Evolutionary conservation across 1,139 yeast genomes (phyloP).

Genomic region (Suhomyces bolitotheri): DNA sequence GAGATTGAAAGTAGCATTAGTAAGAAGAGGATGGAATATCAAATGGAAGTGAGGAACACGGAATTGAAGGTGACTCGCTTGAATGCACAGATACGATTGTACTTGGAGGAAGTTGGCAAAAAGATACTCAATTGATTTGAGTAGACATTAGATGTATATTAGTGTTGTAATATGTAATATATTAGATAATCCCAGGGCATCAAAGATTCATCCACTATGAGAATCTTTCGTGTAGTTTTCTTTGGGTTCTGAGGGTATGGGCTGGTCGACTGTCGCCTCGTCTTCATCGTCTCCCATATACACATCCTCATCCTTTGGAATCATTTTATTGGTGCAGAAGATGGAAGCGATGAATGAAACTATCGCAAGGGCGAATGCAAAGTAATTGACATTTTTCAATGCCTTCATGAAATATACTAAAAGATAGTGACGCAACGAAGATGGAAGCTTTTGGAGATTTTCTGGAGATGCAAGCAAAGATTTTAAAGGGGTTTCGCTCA

Average conservation of each 20-base stretch:
- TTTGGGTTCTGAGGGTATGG: background rate
- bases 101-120: conserved; percentile 50
- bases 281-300: conserved; percentile 19
- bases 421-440: conserved; percentile 23
- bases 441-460: conserved; percentile 28
- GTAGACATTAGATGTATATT: conserved; percentile 9
- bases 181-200: conserved; percentile 3
- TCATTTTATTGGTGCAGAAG: conserved; percentile 34
- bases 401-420: conserved; percentile 38
- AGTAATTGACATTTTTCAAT: conserved; percentile 43
- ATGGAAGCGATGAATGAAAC: conserved; percentile 22
- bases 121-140: conserved; percentile 19
- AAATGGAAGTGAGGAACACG: conserved; percentile 54
- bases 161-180: conserved; percentile 11
- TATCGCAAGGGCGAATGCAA: conserved; percentile 36
- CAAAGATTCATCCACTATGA: no score
- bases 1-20: conserved; percentile 50
- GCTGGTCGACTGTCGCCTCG: background rate
- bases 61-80: conserved; percentile 56
- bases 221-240: background rate
- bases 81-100: conserved; percentile 51
- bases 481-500: conserved; percentile 21
- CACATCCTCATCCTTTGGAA: conserved; percentile 38
- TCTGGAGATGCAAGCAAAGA: conserved; percentile 33
- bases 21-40: conserved; percentile 45